These are phyloP conservation scores for Colletotrichum graminicola DNA, from an alignment of 2,329 filamentous ascomycete species.

Conservation along the genomic window DNA sequence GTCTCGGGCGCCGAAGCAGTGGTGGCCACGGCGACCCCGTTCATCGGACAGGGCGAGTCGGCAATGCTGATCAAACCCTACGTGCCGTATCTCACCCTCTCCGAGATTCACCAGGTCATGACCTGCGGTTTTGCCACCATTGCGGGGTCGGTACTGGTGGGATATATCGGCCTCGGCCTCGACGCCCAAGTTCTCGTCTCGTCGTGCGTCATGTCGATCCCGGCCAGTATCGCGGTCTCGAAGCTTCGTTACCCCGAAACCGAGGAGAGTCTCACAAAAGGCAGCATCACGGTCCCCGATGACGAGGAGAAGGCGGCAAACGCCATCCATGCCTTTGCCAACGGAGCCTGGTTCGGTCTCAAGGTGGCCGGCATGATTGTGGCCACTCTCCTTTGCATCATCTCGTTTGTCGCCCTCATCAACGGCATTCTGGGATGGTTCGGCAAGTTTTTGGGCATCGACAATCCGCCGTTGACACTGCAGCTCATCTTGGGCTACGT, in stretches of 20 bases:
- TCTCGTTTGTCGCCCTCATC: constrained; percentile 74
- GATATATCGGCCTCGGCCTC: constrained; percentile 77
- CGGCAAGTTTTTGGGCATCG: constrained; percentile 77
- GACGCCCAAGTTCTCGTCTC: constrained; percentile 79
- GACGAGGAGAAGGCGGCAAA: constrained; percentile 74
- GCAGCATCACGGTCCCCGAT: constrained; percentile 76
- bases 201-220: constrained; percentile 83
- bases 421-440: constrained; percentile 80
- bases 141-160: constrained; percentile 77
- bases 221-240: constrained; percentile 77
- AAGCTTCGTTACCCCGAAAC: constrained; percentile 80
- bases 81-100: constrained; percentile 76
- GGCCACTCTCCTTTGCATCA: constrained; percentile 78
- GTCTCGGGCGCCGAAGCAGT: constrained; percentile 82
- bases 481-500: constrained; percentile 78
- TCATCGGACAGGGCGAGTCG: constrained; percentile 84
- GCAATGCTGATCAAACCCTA: constrained; percentile 83
- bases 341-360: constrained; percentile 80
- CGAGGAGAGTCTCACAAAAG: constrained; percentile 78
- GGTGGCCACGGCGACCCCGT: constrained; percentile 80
- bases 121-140: constrained; percentile 82
- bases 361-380: constrained; percentile 83
- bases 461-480: constrained; percentile 68
- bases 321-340: constrained; percentile 78
- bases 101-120: constrained; percentile 83